Percentiles rank a stretch among this genome's conserved stretches.
Conservation (phyloP, 2,329 filamentous ascomycete genomes). For the Septoria petroselini region DNA sequence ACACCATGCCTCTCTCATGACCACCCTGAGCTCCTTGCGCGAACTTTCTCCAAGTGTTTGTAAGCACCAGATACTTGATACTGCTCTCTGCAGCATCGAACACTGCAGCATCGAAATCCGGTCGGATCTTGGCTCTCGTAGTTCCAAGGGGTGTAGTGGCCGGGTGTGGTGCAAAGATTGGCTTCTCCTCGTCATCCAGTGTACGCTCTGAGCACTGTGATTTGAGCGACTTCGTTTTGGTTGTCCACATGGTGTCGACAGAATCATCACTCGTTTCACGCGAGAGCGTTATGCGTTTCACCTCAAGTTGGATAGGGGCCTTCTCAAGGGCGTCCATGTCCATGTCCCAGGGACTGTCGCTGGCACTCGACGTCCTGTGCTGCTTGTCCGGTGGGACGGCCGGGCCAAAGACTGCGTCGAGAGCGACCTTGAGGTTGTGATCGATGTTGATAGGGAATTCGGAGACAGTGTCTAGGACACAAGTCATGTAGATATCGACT, state of each 20-base stretch:
- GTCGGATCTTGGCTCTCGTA: slow-evolving; percentile 19
- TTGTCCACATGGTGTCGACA: slow-evolving; percentile 10
- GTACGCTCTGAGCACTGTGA: slow-evolving; percentile 1
- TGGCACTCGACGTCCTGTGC: slow-evolving; percentile 14
- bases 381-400: slow-evolving; percentile 20
- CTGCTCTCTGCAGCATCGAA: slow-evolving; percentile 60
- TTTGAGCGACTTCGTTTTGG: slow-evolving; percentile 1
- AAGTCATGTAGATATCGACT: slow-evolving; percentile 59
- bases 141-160: slow-evolving; percentile 14
- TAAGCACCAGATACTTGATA: slow-evolving; percentile 65
- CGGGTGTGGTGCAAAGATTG: slow-evolving; percentile 19
- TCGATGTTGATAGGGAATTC: slow-evolving; percentile 67
- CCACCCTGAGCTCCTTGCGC: slow-evolving; percentile 15
- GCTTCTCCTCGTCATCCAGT: slow-evolving; percentile 11
- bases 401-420: slow-evolving; percentile 55
- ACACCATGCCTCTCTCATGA: slow-evolving; percentile 3
- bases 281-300: slow-evolving; percentile 17
- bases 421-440: slow-evolving; percentile 52
- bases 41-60: slow-evolving; percentile 61
- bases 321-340: slow-evolving; percentile 7
- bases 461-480: slow-evolving; percentile 59
- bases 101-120: slow-evolving; percentile 49
- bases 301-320: slow-evolving; percentile 13
- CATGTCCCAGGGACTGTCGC: slow-evolving; percentile 19
- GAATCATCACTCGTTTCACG: slow-evolving; percentile 18